Conservation (phyloP, 2,329 filamentous ascomycete species). For the Venturia nashicola region DNA sequence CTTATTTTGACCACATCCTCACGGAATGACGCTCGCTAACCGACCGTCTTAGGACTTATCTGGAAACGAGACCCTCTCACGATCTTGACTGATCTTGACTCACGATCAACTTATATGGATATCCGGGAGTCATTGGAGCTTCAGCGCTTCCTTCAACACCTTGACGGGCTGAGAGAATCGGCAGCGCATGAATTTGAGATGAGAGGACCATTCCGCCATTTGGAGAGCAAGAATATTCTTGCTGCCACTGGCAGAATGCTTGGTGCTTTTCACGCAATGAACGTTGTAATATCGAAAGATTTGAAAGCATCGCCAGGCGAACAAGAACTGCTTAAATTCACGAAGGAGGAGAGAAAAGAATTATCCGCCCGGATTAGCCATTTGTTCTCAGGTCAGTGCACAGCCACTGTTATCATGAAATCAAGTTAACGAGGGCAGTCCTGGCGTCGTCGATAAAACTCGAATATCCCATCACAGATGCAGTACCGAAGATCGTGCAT, state of each 20-base stretch:
- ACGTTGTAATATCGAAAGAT: constrained; percentile 76
- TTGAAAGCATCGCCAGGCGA: constrained; percentile 66
- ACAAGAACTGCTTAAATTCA: constrained; percentile 66
- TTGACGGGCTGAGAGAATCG: constrained; percentile 60
- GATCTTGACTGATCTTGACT: constrained; percentile 35
- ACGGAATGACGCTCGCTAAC: neutral
- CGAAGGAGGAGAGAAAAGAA: constrained; percentile 63
- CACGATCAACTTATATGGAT: constrained; percentile 61
- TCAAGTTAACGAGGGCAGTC: constrained; percentile 35
- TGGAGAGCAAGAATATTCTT: constrained; percentile 61
- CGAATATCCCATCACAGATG: constrained; percentile 85
- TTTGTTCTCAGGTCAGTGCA: constrained; percentile 47
- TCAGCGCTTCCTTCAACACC: constrained; percentile 61
- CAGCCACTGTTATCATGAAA: neutral
- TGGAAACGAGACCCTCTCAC: constrained; percentile 90
- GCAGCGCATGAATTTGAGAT: constrained; percentile 84
- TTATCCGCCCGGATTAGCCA: constrained; percentile 86
- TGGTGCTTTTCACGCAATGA: constrained; percentile 94
- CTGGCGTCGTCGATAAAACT: constrained; percentile 88
- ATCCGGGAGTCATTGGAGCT: constrained; percentile 80
- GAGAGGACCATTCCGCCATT: constrained; percentile 70
- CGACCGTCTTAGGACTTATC: constrained; percentile 52
- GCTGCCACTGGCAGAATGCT: constrained; percentile 72
- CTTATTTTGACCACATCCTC: neutral
- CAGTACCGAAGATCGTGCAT: constrained; percentile 69